Base-by-base conservation (phyloP, 2,329 filamentous ascomycete species). In the Colletotrichum australisinense region DNA sequence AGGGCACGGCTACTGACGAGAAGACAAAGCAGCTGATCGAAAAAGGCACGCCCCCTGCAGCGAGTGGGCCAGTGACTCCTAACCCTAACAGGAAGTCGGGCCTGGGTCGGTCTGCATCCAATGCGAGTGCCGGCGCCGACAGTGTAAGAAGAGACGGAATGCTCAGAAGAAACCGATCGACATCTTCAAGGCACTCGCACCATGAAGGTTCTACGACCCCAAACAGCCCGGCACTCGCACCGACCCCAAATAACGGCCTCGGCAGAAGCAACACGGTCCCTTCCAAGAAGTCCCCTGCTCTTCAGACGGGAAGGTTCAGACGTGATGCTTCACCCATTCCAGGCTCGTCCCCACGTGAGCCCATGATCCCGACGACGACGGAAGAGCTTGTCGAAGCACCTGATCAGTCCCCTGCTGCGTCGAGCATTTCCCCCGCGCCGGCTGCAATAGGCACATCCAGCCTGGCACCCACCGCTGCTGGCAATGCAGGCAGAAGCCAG, bases 1-100 rank as follows among this genome's bases (percentile, higher is more conserved):
- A 95, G 80, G 97, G 97, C 57, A 98, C 95, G n/a, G 95, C 92
- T n/a, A 94, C 95, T n/a, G 95, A 98, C 80, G 94, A 97, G 80
- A 92, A 89, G 80, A 92, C 90, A 1, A 88, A 89, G 77, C 86
- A 89, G 77, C 88, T 90, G 77, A 88, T 93, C 56, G 87, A 91
- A 76, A 92, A 95, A 79, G 94, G 93, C 69, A 93, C 93, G 3
- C 89, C 90, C 4, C 85, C 71, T 38, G 71, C 52, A 42, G 86
- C 81, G 56, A 84, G 86, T 64, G 82, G 83, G 32, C 88, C 82
- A 77, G 83, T 79, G 76, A 90, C 89, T 75, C 84, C 88, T 71
- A 85, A 84, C 81, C 77, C 88, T 81, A 80, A 86, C 81, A 78
- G 90, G 75, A 89, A 89, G 79, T 86, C 88, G 60, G 88, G 89